Base-by-base conservation (phyloP, 768 basidiomycete genomes). In the Dioszegia hungarica region DNA sequence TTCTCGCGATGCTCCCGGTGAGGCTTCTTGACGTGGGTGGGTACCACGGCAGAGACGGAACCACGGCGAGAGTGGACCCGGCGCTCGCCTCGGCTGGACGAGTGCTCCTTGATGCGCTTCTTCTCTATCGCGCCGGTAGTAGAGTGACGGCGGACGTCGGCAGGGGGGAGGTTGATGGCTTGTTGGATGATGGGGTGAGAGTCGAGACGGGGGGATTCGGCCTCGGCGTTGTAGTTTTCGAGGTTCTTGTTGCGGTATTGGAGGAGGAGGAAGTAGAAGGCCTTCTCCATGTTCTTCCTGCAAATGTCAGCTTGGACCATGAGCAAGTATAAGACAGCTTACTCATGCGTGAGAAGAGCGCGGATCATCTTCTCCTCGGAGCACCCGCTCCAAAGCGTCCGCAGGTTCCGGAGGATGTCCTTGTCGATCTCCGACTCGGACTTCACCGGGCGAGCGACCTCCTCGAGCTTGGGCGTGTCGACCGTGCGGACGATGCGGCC, bases 241-340 rank as follows among this genome's bases (percentile, higher is more conserved):
- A 89, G 73, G 54, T 85, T 84, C 63, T 81, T 83, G 47, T 82
- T 82, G 43, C 92, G 84, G 77, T 95, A 97, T 61, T 84, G 84
- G 49, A 86, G 80, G 15, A 99, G 80, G 3, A 97, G 79, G 70
- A 89, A 85, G 77, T 99, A 99, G 45, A 98, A 88, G 0, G 89
- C 90, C 77, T 99, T 97, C 74, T 98, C 90, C 88, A 90, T 93
- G 27, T 87, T 93, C 49, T 84, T 84, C 54, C 85, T 83, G 49
- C 78, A 66, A 81, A 85, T 12, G 34, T 46, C 24, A 40, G 44
- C 20, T 37, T 36, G n/a, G 12, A 14, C 49, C 15, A 24, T 14
- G 22, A 45, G 27, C 12, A 33, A 22, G n/a, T 6, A n/a, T 45
- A n/a, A n/a, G 15, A 5, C 3, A 43, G 70, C 79, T 58, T 48